These are phyloP conservation scores for Amaranthus cruentus DNA, from an alignment of 148 eudicot genomes.

Conservation along the genomic window DNA sequence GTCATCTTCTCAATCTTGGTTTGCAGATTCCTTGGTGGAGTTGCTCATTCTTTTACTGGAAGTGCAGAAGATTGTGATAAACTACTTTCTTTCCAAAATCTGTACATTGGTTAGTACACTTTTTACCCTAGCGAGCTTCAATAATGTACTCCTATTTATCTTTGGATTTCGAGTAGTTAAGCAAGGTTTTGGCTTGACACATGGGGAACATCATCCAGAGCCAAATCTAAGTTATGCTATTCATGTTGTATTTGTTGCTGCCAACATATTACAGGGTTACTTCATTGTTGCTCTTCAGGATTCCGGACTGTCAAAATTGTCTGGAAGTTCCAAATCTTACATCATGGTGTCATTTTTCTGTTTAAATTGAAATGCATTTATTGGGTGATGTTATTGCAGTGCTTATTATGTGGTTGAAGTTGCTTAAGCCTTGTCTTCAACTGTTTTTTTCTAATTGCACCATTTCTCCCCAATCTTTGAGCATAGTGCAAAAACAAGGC, in stretches of 20 bases:
- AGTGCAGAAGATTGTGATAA: slow-evolving; percentile 76
- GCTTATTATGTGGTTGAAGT: not conserved
- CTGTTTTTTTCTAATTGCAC: too few relatives aligned
- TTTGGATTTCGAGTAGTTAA: not conserved
- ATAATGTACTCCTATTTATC: not conserved
- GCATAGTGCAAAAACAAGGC: too few relatives aligned
- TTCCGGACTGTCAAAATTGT: not conserved
- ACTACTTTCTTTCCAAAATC: slow-evolving; percentile 66
- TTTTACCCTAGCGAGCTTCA: not conserved
- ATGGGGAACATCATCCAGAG: not conserved
- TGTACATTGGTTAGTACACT: slow-evolving; percentile 61
- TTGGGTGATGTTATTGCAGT: not conserved
- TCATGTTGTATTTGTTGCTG: not conserved
- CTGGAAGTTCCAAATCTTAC: not conserved
- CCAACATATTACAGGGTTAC: not conserved
- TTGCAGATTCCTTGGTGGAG: slow-evolving; percentile 71
- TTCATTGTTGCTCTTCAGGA: not conserved
- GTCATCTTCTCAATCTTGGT: slow-evolving; percentile 3
- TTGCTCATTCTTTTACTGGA: slow-evolving; percentile 94
- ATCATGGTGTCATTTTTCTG: not conserved
- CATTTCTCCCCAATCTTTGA: too few relatives aligned
- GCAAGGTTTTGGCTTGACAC: not conserved
- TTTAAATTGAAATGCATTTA: slow-evolving; percentile 3
- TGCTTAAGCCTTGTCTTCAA: not conserved
- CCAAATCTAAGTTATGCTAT: not conserved